Evolutionary conservation across 2,329 filamentous ascomycete genomes (phyloP).

Genomic region (Emmonsiellopsis sp.): DNA sequence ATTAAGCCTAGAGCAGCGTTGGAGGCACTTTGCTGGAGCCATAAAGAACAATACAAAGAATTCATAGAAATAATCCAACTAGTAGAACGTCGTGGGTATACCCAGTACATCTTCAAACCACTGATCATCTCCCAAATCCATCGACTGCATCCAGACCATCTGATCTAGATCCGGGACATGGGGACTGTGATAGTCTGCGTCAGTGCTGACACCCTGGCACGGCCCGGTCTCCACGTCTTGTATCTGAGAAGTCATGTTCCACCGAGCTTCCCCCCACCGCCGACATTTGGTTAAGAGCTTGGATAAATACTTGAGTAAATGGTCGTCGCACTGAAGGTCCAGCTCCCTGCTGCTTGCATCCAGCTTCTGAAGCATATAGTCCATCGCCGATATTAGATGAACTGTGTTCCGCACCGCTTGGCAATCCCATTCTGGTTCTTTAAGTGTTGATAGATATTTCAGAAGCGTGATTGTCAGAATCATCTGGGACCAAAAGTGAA

Average conservation of each 20-base stretch:
- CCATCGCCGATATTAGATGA: slow-evolving; percentile 21
- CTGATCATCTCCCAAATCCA: slow-evolving; percentile 20
- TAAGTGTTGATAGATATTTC: slow-evolving; percentile 27
- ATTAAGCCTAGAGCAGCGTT: too few species aligned
- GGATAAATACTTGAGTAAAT: slow-evolving; percentile 16
- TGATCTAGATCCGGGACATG: slow-evolving; percentile 17
- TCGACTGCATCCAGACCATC: slow-evolving; percentile 21
- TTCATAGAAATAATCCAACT: not conserved
- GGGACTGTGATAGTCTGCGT: slow-evolving; percentile 3
- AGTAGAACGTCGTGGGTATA: slow-evolving; percentile 8
- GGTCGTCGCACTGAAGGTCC: slow-evolving; percentile 20
- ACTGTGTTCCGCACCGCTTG: slow-evolving; percentile 25
- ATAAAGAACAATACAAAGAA: not conserved
- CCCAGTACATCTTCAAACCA: slow-evolving; percentile 13
- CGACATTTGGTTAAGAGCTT: slow-evolving; percentile 18
- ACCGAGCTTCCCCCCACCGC: slow-evolving; percentile 14
- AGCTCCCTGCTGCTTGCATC: slow-evolving; percentile 18
- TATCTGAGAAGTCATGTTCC: slow-evolving; percentile 9
- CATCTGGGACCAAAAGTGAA: slow-evolving; percentile 31
- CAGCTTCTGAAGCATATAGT: slow-evolving; percentile 21
- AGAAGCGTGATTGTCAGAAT: slow-evolving; percentile 25
- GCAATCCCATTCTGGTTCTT: slow-evolving; percentile 30
- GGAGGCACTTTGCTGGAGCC: not conserved
- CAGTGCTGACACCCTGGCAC: not conserved
- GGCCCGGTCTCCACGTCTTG: not conserved